phyloP scores from a whole-genome alignment of 2,329 filamentous ascomycete species.

The Emydomyces testavorans region DNA sequence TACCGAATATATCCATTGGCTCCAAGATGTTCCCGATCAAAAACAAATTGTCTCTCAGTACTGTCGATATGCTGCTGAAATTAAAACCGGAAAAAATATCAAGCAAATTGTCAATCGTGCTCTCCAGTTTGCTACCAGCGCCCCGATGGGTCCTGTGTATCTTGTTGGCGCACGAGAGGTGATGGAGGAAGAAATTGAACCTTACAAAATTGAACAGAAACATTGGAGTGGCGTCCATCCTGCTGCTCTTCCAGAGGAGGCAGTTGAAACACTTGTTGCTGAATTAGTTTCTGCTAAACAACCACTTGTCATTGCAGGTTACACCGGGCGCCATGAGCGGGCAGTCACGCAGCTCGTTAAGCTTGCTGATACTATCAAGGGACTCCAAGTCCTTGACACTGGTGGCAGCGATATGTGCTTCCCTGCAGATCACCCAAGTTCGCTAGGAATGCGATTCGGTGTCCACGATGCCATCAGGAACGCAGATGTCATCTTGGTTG shows the following conservation, averaged over 20 bases:
- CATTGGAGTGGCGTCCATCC: constrained; percentile 62
- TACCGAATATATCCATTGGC: constrained; percentile 79
- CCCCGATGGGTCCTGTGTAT: constrained; percentile 70
- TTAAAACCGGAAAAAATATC: constrained; percentile 72
- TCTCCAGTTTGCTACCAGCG: constrained; percentile 65
- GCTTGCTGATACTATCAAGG: constrained; percentile 39
- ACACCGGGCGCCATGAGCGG: constrained; percentile 37
- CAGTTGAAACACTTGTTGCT: constrained; percentile 34
- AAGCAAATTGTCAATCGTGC: constrained; percentile 85
- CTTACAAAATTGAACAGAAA: constrained; percentile 55
- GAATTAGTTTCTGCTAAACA: constrained; percentile 38
- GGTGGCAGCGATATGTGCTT: constrained; percentile 45
- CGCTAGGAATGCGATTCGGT: constrained; percentile 61
- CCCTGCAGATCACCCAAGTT: constrained; percentile 41
- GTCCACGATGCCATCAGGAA: constrained; percentile 59
- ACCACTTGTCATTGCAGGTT: constrained; percentile 42
- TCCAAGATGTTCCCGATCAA: constrained; percentile 73
- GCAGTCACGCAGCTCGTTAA: constrained; percentile 37
- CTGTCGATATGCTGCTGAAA: constrained; percentile 70
- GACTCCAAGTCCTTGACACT: constrained; percentile 42
- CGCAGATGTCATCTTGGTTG: constrained; percentile 72
- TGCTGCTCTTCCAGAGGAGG: constrained; percentile 46
- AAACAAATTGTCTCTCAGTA: constrained; percentile 73
- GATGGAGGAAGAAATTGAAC: constrained; percentile 72
- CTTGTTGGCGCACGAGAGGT: constrained; percentile 66